A percentile compares a stretch with the other conserved stretches of the same genome.
Evolutionary conservation across 768 basidiomycete species (phyloP).

Genomic region (Infundibulicybe gibba): DNA sequence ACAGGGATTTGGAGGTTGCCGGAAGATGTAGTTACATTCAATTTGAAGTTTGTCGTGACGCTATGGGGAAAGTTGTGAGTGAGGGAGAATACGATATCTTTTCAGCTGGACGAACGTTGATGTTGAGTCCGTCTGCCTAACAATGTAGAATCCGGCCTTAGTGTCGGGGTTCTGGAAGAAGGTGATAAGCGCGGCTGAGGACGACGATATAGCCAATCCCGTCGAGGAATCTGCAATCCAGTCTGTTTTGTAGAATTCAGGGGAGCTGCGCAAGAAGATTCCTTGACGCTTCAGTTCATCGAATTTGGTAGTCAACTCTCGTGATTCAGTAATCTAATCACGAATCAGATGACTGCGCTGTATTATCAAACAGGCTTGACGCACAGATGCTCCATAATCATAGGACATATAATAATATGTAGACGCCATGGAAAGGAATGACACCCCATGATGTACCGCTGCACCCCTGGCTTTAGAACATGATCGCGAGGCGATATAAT

Average conservation of each 20-base stretch:
- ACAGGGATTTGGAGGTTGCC: slow-evolving; percentile 56
- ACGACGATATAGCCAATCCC: slow-evolving; percentile 36
- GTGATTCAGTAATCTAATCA: slow-evolving; percentile 59
- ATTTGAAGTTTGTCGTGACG: slow-evolving; percentile 48
- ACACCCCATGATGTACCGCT: slow-evolving; percentile 88
- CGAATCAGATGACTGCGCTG: background rate
- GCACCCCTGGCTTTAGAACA: background rate
- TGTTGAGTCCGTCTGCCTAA: slow-evolving; percentile 63
- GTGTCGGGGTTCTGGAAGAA: slow-evolving; percentile 68
- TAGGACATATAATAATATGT: slow-evolving; percentile 77
- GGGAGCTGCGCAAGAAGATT: slow-evolving; percentile 75
- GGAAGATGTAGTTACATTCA: slow-evolving; percentile 52
- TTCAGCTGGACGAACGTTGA: slow-evolving; percentile 51
- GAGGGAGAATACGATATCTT: background rate
- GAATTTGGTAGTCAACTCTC: slow-evolving; percentile 64
- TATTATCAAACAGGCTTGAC: slow-evolving; percentile 1
- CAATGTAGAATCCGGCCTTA: slow-evolving; percentile 62
- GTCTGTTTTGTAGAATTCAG: slow-evolving; percentile 77
- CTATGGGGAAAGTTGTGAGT: slow-evolving; percentile 25
- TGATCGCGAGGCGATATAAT: background rate
- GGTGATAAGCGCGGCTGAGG: slow-evolving; percentile 53
- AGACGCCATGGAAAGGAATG: slow-evolving; percentile 76
- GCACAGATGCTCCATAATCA: slow-evolving; percentile 70
- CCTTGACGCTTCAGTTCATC: slow-evolving; percentile 77
- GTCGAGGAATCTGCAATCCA: slow-evolving; percentile 62